Conservation (phyloP, 1,284 basidiomycete species). For the Puccinia novopanici region DNA sequence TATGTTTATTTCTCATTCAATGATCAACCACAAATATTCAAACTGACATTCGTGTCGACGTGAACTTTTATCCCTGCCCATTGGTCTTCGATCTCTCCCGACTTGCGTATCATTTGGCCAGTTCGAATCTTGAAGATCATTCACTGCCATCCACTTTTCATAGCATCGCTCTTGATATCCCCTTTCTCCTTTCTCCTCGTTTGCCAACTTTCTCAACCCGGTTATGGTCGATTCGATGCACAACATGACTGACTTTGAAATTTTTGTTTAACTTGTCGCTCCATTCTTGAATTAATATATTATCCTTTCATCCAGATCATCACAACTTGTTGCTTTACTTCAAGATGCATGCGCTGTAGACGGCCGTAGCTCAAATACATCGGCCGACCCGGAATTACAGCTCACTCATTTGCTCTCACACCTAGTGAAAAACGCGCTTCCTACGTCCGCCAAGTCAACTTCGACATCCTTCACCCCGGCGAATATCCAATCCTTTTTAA, state of each 20-base stretch:
- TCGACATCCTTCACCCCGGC: not conserved
- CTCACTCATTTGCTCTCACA: slow-evolving; percentile 6
- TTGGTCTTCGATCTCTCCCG: not conserved
- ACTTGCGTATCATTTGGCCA: not conserved
- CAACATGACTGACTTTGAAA: not conserved
- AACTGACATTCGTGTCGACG: not conserved
- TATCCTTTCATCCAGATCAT: slow-evolving; percentile 16
- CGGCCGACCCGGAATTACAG: slow-evolving; percentile 16
- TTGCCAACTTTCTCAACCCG: not conserved
- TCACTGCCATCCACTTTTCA: not conserved
- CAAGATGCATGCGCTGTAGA: not conserved
- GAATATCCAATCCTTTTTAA: not conserved
- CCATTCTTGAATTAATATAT: not conserved
- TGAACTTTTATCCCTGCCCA: not conserved
- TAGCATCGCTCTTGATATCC: not conserved
- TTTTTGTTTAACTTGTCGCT: not conserved
- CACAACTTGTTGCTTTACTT: not conserved
- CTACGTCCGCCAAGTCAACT: not conserved
- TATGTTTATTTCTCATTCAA: not conserved
- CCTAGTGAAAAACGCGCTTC: slow-evolving; percentile 17
- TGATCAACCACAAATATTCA: not conserved
- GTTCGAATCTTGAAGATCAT: not conserved
- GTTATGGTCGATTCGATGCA: not conserved
- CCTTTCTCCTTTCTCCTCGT: not conserved
- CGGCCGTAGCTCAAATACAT: not conserved